Evolutionary conservation across 805 yeast genomes (phyloP), one percentile per base, ranked within the genome.

Genomic region (Huiozyma naganishii): DNA sequence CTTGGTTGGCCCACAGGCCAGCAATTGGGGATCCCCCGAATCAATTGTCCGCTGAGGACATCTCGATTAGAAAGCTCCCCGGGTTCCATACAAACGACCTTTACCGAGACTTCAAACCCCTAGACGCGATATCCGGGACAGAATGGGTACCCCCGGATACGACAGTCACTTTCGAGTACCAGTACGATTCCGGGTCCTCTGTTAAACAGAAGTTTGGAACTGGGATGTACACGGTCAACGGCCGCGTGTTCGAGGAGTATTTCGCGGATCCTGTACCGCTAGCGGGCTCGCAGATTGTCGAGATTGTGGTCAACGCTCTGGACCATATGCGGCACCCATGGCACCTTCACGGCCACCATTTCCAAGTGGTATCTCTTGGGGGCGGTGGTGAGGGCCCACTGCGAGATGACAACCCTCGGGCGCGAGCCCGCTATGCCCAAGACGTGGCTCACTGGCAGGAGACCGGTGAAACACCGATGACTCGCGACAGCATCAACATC

Each of bases 321-420:
- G 90, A 83, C 57, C 80, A 79, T 11, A 77, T 80, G 60, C 71
- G 77, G 43, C 82, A 77, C 55, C 82, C 82, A 5, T 76, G 78
- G 74, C 82, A 77, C 52, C 63, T 77, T 52, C 82, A 77, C 49
- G 82, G 82, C 6, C 80, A 76, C 53, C 66, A 61, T 32, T 76
- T 77, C 66, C 81, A 75, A 58, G 57, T 76, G 17, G 53, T 77
- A 6, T 67, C 77, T 11, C 64, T 58, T 28, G 73, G 70, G 0
- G 62, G 61, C 34, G 70, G 61, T 27, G 78, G 75, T 10, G 72
- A 67, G 23, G 69, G 68, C 7, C 46, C 55, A 11, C 45, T 58
- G 7, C 43, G 54, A 11, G 44, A 56, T 67, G 51, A 61, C 6
- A 55, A 60, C 37, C 52, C 58, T 48, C 65, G 67, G 42, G 36